Evolutionary conservation across 2,329 filamentous ascomycete genomes (phyloP), one percentile per base, ranked within the genome.

Genomic region (Byssothecium circinans): DNA sequence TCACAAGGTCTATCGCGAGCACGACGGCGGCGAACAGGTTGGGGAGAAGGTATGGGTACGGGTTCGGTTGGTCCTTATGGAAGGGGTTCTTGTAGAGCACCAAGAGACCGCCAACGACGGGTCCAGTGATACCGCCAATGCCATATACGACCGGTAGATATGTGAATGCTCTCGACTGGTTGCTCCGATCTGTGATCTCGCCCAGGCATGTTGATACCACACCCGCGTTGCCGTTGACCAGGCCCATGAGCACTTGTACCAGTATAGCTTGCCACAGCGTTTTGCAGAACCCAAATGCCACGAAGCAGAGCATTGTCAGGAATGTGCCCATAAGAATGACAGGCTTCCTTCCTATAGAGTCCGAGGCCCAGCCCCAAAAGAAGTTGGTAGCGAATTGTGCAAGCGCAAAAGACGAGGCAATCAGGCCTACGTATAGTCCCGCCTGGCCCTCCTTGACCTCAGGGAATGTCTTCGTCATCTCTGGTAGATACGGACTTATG

Each of bases 91-190:
- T 66, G 38, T 78, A 79, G 36, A 85, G 82, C 0, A 95, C 88
- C 45, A 97, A 73, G 33, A 96, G 69, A 0, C 94, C 94, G 12
- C 94, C 94, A n/a, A 97, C 74, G 1, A 95, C 84, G 0, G 94
- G 94, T 0, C 94, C 94, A 0, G 91, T 94, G 52, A 99, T 96
- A 35, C 89, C 89, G 15, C 94, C 94, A 27, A 99, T 78, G 3
- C 92, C 92, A 71, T 99, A 99, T n/a, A 97, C 86, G 32, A 97
- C 87, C 0, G 94, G 94, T 34, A 99, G 77, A 75, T 96, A 99
- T 1, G 89, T 94, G 62, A 99, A 99, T 0, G 91, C 94, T 43
- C 82, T 82, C 64, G 89, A 94, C 77, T 99, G 94, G 69, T 99
- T 99, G 54, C 87, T 94, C 45, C 90, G 84, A 67, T 97, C 91